Base-by-base conservation (phyloP, 2,329 filamentous ascomycete genomes). In the Fusarium pilosicola region DNA sequence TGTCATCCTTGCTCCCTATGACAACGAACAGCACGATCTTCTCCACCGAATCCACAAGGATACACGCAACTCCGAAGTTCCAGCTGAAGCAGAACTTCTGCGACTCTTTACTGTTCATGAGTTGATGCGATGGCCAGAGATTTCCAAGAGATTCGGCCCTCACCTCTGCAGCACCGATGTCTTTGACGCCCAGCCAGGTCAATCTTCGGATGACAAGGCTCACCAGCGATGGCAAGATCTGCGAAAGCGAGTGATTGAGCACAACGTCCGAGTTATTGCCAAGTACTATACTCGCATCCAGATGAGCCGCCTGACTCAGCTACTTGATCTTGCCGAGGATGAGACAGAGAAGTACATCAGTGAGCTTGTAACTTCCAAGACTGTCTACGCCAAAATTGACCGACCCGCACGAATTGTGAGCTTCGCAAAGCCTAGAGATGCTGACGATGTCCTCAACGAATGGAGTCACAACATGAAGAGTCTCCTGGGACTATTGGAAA, bases 271-370 rank as follows among this genome's bases (percentile, higher is more conserved):
- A 59, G 96, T 99, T 5, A 91, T 99, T 42, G 96, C 96, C 78
- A 97, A 97, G 85, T 99, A 99, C 88, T 99, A 99, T 86, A 99
- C 96, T 28, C 94, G 96, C 77, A 97, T 99, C 81, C 92, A 94
- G 82, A 96, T 98, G 89, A 91, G 92, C 74, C 94, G 96, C 39
- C 87, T 99, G 70, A 97, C 95, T 13, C 89, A 96, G 83, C 90
- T 99, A 36, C 90, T 99, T 64, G 96, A 99, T 81, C 87, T 99
- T 75, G 93, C 92, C 2, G 95, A 97, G 82, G 94, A 97, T 68
- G 96, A 99, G 87, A 98, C 96, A 15, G 96, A 99, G 85, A 97
- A 97, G 88, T 98, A 98, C 86, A 97, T 99, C 79, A 97, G 94
- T 82, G 94, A 99, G 79, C 87, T 99, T 70, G 96, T 99, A 56